Evolutionary conservation across 495 filamentous ascomycete species (phyloP), one percentile per base, ranked within the genome.

Genomic region (Penicillium atrosanguineum): DNA sequence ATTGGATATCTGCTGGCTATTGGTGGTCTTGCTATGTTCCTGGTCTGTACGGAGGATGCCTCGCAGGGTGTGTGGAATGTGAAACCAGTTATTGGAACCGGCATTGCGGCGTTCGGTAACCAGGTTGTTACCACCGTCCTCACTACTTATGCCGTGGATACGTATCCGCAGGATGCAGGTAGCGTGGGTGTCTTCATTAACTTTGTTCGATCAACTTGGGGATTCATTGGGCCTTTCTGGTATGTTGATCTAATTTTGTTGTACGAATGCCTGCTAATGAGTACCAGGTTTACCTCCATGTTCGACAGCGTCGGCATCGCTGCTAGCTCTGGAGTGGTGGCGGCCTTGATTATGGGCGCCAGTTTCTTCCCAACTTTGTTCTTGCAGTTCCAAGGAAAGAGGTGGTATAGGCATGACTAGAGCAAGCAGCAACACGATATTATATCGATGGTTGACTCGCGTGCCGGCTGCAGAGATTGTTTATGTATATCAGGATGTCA

Each of bases 141-240:
- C 42, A 79, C 79, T 19, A 84, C 80, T 4, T 84, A 83, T 61
- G 74, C 79, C 9, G 78, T 84, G 0, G 80, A 83, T 60, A 79
- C 74, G 15, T 71, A 81, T 60, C 77, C 67, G 1, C 64, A 76
- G 36, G 74, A 80, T 29, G 68, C 77, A 0, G 76, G 69, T 6
- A 75, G 73, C 45, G 71, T 83, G 4, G 80, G 80, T 8, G 79
- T 83, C 0, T 82, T 84, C 53, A 74, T 83, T 39, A 82, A 73
- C 25, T 75, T 83, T 53, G 69, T 83, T n/a, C 60, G 80, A 5
- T 74, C 74, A n/a, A 76, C 68, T 6, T 83, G 79, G 79, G 79
- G 80, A 4, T 84, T 84, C 44, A 80, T 84, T 61, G 80, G 80
- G 8, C 78, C 77, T 14, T 83, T 83, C 53, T 83, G 79, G 77